phyloP scores from a whole-genome alignment of 2,329 filamentous ascomycete genomes.

The Penicillium sp. region DNA sequence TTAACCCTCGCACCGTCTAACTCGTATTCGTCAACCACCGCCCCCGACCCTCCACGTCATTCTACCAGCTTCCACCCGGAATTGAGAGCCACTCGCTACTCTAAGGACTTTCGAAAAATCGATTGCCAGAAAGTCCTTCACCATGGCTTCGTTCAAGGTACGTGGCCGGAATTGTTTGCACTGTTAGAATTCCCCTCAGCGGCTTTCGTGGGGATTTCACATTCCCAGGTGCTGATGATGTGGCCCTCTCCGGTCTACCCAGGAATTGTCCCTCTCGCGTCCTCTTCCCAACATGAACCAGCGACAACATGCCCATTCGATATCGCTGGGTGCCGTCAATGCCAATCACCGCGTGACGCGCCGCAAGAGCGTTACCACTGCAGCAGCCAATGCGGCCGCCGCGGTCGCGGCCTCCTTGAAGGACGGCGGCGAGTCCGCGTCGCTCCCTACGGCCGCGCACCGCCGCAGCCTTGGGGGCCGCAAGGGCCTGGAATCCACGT shows the following conservation, averaged over 20 bases:
- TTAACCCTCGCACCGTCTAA: neutral
- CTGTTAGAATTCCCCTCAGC: no score
- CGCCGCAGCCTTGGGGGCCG: conserved; percentile 52
- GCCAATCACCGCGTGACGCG: conserved; percentile 81
- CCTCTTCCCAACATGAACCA: conserved; percentile 67
- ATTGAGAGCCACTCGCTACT: conserved; percentile 21
- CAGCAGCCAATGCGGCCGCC: conserved; percentile 70
- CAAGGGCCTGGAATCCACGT: conserved; percentile 65
- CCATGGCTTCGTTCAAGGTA: conserved; percentile 45
- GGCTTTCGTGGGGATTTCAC: no score
- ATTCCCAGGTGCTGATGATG: conserved; percentile 30
- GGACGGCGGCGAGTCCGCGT: conserved; percentile 60
- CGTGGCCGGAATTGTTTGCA: no score
- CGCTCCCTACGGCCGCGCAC: conserved; percentile 54
- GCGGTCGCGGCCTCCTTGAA: conserved; percentile 63
- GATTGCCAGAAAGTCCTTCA: conserved; percentile 32
- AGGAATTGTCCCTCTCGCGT: conserved; percentile 57
- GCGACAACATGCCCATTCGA: conserved; percentile 76
- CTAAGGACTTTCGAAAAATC: conserved; percentile 29
- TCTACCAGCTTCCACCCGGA: conserved; percentile 17
- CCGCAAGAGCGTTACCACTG: conserved; percentile 86
- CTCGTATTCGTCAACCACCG: neutral
- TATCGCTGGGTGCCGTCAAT: conserved; percentile 74
- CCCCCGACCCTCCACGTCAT: conserved; percentile 11
- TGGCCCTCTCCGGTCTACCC: conserved; percentile 13